Base-by-base conservation (phyloP, 2,329 filamentous ascomycete species). In the Hypoxylon sp. region DNA sequence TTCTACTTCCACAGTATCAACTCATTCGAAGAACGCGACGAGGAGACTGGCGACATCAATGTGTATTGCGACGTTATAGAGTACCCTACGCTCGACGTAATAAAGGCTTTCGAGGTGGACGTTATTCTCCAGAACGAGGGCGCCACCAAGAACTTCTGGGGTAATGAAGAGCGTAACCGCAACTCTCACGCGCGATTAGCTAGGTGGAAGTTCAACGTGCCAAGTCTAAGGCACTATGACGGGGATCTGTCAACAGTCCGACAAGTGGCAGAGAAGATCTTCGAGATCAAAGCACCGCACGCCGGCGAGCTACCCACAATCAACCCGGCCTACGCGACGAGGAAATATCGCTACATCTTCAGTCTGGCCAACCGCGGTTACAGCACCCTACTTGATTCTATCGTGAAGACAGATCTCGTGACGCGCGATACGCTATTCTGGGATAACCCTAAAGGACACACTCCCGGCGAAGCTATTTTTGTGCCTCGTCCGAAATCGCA, bases 1-100 rank as follows among this genome's bases (percentile, higher is more conserved):
- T 96, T 94, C 80, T 90, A 88, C 77, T 96, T 96, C 76, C 93
- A 97, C 78, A 87, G 86, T 0, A 81, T 93, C 74, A 96, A 96
- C 70, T 86, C 91, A 0, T 96, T 89, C 75, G 91, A 95, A 72
- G 85, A 92, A 67, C 68, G 72, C 0, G 76, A 79, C 28, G 78
- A 77, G 4, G 69, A 50, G 1, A 79, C 81, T 1, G 71, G 74
- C 0, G 74, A 73, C 0, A 61, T 79, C 4, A 82, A 89, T 63
- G 81, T 96, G 16, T 80, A 88, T 28, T 87, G 89, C 57, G 93
- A 96, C 65, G 75, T 90, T 1, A 78, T 89, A 28, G 80, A 85
- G 53, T 93, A 91, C 72, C 82, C 86, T 0, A 90, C 86, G 53
- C 78, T 85, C 0, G 88, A 92, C 61, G 81, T 93, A 14, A 79